Base-by-base conservation (phyloP, 345 rosid genomes). In the Eutrema heterophyllum region DNA sequence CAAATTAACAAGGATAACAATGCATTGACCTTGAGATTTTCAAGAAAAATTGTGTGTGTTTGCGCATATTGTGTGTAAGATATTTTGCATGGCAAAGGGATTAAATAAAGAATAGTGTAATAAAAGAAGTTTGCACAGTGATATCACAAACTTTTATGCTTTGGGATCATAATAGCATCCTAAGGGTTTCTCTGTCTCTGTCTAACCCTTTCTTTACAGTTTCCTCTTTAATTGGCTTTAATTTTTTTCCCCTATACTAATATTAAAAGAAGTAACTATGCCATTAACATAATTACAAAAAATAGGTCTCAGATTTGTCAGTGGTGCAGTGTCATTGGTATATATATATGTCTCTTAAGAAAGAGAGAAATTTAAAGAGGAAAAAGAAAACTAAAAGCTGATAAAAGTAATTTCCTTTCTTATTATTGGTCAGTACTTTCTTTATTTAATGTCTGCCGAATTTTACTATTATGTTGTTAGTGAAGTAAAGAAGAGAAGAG, bases 301-400 rank as follows among this genome's bases (percentile, higher is more conserved):
- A 68, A 75, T 58, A 74, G 52, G 27, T 36, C 50, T 61, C 65
- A 76, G 74, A 44, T 62, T 62, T 76, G 74, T 76, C 89, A 81
- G 85, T 82, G 91, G 77, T 84, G 59, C 78, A 74, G 62, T 59
- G 39, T 67, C 62, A 74, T 74, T 85, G 77, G 83, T 80, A 79
- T 70, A 78, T 81, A 21, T 21, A 21, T 21, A n/a, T 86, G 84
- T 84, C 85, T 78, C 70, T 27, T 60, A 51, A 52, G 45, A 67
- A 56, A 58, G 43, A 72, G 53, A 72, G n/a, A 74, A 58, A 38
- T 4, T 21, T 3, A 15, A 46, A 74, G 38, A 33, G 32, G 43
- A 50, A 26, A 52, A 30, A 71, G 59, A 57, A 80, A 72, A 78
- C 61, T 14, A 80, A 91, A 91, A 85, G 91, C 86, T 84, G 91